Evolutionary conservation across 352 stramenopile genomes (phyloP).

Genomic region (Phytophthora pistaciae): DNA sequence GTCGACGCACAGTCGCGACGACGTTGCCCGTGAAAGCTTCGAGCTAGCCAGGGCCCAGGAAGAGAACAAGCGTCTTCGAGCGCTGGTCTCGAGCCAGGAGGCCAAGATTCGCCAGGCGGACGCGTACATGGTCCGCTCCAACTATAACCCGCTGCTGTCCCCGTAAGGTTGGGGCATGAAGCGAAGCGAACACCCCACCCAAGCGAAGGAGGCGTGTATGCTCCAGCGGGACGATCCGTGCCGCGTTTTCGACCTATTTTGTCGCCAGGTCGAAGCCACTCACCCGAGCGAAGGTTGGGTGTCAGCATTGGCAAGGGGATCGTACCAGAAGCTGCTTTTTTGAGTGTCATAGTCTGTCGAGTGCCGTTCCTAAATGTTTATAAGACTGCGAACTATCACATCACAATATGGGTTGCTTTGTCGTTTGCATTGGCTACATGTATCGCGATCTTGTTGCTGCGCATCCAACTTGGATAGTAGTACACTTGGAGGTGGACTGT

Average conservation of each 20-base stretch:
- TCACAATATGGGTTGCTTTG: neutral
- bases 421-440: neutral
- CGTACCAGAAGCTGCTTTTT: neutral
- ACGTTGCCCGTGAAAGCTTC: constrained; percentile 33
- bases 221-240: neutral
- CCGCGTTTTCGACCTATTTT: constrained; percentile 6
- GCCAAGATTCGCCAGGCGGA: constrained; percentile 51
- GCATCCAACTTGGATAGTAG: neutral
- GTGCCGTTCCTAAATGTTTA: constrained; percentile 32
- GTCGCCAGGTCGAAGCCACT: neutral
- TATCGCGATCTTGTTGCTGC: neutral
- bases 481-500: neutral
- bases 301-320: neutral
- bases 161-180: constrained; percentile 5
- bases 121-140: constrained; percentile 29
- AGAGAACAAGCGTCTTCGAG: constrained; percentile 58
- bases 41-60: constrained; percentile 40
- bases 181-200: neutral
- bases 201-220: neutral
- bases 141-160: constrained; percentile 19
- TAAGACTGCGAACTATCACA: constrained; percentile 25
- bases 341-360: constrained; percentile 36
- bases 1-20: constrained; percentile 24
- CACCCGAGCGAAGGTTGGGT: constrained; percentile 4
- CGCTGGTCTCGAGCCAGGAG: constrained; percentile 49